phyloP scores from a whole-genome alignment of 1,139 yeast genomes.

The Saccharomycopsis phalli region DNA sequence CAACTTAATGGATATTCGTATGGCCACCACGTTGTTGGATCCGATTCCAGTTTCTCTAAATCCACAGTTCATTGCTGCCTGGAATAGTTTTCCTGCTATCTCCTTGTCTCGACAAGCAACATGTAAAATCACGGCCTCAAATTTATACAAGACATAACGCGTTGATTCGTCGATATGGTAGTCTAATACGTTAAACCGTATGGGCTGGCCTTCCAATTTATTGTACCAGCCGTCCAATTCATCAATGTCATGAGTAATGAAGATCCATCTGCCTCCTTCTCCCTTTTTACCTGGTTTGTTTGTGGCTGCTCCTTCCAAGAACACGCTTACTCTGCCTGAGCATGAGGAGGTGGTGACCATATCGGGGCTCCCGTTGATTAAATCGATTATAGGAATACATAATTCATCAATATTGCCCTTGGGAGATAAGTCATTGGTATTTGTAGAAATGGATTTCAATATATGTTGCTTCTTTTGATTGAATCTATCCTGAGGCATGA shows the following conservation, averaged over 20 bases:
- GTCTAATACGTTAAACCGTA: background rate
- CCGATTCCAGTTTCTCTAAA: slow-evolving; percentile 86
- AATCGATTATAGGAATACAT: slow-evolving; percentile 60
- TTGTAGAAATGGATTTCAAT: slow-evolving; percentile 43
- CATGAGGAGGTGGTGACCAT: slow-evolving; percentile 86
- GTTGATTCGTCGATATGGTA: slow-evolving; percentile 23
- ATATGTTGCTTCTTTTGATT: slow-evolving; percentile 58
- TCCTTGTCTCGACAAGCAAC: slow-evolving; percentile 61
- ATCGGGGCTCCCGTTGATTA: slow-evolving; percentile 53
- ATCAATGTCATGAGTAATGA: slow-evolving; percentile 58
- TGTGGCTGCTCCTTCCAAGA: slow-evolving; percentile 51
- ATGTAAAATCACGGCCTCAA: slow-evolving; percentile 78
- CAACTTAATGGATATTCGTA: slow-evolving; percentile 59
- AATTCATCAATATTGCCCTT: slow-evolving; percentile 72
- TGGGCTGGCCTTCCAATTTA: slow-evolving; percentile 11
- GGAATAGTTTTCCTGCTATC: slow-evolving; percentile 54
- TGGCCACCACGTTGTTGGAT: slow-evolving; percentile 67
- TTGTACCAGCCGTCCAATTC: slow-evolving; percentile 47
- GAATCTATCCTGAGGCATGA: slow-evolving; percentile 38
- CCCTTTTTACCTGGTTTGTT: slow-evolving; percentile 75
- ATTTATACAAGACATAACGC: slow-evolving; percentile 61
- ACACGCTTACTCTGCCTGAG: slow-evolving; percentile 78
- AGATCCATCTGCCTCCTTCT: slow-evolving; percentile 77
- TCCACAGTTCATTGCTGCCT: slow-evolving; percentile 75
- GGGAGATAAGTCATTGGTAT: slow-evolving; percentile 64